These are phyloP conservation scores for Thermomucor indicae-seudaticae DNA, from an alignment of 371 early-diverging fungal species.

Conservation along the genomic window DNA sequence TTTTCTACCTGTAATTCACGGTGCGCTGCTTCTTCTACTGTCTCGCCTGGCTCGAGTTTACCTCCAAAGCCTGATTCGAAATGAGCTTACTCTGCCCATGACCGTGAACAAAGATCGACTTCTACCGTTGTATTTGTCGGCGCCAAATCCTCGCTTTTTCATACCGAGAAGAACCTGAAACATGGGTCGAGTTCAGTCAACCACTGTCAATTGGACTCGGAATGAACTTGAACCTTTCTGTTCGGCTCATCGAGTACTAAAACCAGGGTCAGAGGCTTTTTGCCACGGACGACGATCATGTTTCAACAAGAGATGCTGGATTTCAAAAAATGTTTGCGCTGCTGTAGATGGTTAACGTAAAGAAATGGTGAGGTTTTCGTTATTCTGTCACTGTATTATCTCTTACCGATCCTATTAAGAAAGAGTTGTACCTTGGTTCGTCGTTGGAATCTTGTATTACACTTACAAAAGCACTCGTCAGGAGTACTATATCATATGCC, in stretches of 20 bases:
- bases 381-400: too few species aligned
- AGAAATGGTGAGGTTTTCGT: too few species aligned
- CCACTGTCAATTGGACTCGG: not conserved
- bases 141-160: conserved; percentile 76
- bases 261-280: conserved; percentile 31
- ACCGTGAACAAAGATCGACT: not conserved
- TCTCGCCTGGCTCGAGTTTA: conserved; percentile 66
- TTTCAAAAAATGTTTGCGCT: too few species aligned
- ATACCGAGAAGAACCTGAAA: conserved; percentile 61
- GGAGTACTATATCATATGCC: too few species aligned
- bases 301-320: too few species aligned
- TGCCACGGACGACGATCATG: too few species aligned
- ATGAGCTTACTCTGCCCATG: not conserved
- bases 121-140: conserved; percentile 60
- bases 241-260: conserved; percentile 19
- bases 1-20: conserved; percentile 55
- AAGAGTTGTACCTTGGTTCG: too few species aligned
- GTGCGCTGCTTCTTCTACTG: conserved; percentile 54
- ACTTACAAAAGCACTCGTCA: too few species aligned
- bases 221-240: conserved; percentile 11
- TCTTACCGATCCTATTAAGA: too few species aligned
- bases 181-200: not conserved
- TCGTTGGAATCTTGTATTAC: too few species aligned
- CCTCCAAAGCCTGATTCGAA: conserved; percentile 67
- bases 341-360: too few species aligned